These are phyloP conservation scores for Suillus occidentalis DNA, from an alignment of 768 basidiomycete genomes.

Conservation along the genomic window DNA sequence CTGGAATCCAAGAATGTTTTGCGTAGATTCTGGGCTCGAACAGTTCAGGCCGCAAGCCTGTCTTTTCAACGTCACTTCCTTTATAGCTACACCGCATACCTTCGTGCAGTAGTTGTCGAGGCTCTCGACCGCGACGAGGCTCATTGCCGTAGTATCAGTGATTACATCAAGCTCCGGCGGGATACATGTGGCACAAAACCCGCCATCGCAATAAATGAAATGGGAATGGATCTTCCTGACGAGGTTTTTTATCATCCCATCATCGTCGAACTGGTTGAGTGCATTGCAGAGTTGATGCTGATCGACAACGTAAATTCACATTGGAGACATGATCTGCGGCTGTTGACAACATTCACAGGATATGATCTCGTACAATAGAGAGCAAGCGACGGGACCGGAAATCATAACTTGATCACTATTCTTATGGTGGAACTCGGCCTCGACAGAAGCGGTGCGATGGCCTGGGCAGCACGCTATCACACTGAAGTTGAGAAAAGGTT, in stretches of 20 bases:
- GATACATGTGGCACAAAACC: constrained; percentile 32
- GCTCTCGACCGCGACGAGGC: constrained; percentile 8
- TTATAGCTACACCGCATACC: constrained; percentile 3
- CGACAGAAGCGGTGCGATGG: constrained; percentile 31
- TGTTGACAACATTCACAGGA: constrained; percentile 24
- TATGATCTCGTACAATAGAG: constrained; percentile 37
- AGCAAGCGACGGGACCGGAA: constrained; percentile 33
- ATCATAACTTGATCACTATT: constrained; percentile 35
- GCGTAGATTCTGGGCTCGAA: constrained; percentile 11
- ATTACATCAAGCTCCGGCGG: constrained; percentile 34
- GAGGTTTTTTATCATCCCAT: constrained; percentile 31
- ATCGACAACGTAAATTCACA: constrained; percentile 20
- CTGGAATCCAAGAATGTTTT: background rate
- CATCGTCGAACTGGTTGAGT: constrained; percentile 13
- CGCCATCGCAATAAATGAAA: constrained; percentile 28
- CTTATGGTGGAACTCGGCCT: constrained; percentile 31
- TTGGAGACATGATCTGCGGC: background rate
- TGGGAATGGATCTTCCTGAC: constrained; percentile 34
- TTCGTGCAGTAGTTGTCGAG: constrained; percentile 6
- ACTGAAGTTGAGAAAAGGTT: constrained; percentile 16
- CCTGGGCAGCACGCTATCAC: constrained; percentile 22
- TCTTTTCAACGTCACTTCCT: constrained; percentile 12
- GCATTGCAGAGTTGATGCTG: constrained; percentile 22
- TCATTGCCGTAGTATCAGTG: constrained; percentile 26
- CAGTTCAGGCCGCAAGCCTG: background rate